Conservation (phyloP, 345 rosid genomes). For the Trapa bicornis region DNA sequence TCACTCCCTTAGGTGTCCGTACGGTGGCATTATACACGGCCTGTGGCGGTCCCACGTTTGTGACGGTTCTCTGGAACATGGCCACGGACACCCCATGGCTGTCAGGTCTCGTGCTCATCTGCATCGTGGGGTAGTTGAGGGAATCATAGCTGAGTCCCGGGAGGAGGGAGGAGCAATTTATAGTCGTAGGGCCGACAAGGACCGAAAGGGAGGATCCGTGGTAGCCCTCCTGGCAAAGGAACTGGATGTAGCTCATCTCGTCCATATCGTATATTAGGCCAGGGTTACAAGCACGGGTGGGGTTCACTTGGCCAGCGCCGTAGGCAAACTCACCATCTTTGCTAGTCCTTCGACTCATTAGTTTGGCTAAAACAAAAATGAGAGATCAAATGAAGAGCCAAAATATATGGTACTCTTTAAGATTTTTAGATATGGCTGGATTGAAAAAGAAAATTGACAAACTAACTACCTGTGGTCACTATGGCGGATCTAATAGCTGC, state of each 20-base stretch:
- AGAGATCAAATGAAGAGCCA: neutral
- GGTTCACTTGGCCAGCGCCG: constrained; percentile 79
- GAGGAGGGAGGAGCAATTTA: constrained; percentile 56
- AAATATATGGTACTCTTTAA: too few relatives aligned
- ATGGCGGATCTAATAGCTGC: constrained; percentile 88
- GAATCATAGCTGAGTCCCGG: constrained; percentile 66
- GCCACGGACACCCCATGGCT: constrained; percentile 21
- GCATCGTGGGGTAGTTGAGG: constrained; percentile 80
- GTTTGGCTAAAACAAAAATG: constrained; percentile 33
- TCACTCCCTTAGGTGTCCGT: constrained; percentile 49
- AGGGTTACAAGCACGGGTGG: constrained; percentile 44
- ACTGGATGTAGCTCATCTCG: constrained; percentile 62
- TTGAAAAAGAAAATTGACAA: too few relatives aligned
- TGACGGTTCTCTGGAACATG: constrained; percentile 52
- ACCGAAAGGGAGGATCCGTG: constrained; percentile 36
- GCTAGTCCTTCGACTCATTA: constrained; percentile 42
- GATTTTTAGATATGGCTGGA: too few relatives aligned
- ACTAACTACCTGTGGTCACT: constrained; percentile 57
- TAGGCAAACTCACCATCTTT: constrained; percentile 61
- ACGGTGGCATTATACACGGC: constrained; percentile 49
- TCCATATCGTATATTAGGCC: constrained; percentile 71
- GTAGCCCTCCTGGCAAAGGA: constrained; percentile 74
- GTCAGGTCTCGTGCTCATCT: constrained; percentile 25
- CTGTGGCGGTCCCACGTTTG: constrained; percentile 50
- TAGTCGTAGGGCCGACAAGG: constrained; percentile 35